Conservation (phyloP, 192 early-diverging fungal species). For the Coemansia sp. region DNA sequence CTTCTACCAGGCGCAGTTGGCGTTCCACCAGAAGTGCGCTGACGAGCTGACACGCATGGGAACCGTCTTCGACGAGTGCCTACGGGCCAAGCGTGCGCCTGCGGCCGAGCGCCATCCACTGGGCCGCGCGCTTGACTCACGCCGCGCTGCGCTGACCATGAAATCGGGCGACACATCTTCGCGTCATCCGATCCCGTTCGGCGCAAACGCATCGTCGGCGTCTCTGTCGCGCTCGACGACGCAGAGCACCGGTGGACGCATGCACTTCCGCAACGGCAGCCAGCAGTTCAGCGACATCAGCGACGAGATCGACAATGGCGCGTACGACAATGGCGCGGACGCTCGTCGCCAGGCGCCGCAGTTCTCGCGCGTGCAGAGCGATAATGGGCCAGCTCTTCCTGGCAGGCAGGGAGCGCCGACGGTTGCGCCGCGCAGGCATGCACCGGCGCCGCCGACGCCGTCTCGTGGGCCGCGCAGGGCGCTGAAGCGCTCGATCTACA, state of each 20-base stretch:
- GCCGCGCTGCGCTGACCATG: conserved; percentile 32
- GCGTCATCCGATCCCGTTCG: conserved; percentile 34
- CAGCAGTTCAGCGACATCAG: conserved; percentile 37
- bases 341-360: conserved; percentile 43
- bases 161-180: conserved; percentile 20
- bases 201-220: conserved; percentile 6
- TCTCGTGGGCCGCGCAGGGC: conserved; percentile 31
- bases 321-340: conserved; percentile 9
- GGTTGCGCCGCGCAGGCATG: conserved; percentile 53
- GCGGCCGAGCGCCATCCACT: conserved; percentile 39
- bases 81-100: conserved; percentile 32
- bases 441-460: conserved; percentile 51
- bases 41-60: conserved; percentile 38
- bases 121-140: conserved; percentile 21
- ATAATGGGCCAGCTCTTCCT: conserved; percentile 29
- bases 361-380: conserved; percentile 47
- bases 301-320: conserved; percentile 11
- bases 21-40: conserved; percentile 42
- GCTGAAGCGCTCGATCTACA: conserved; percentile 69
- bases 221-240: conserved; percentile 35
- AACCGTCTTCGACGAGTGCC: conserved; percentile 34
- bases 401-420: conserved; percentile 27
- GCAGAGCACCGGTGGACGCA: conserved; percentile 13
- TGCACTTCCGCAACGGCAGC: conserved; percentile 29
- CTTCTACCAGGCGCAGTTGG: conserved; percentile 53